phyloP scores from a whole-genome alignment of 2,329 filamentous ascomycete genomes.

The Exophiala bonariae region DNA sequence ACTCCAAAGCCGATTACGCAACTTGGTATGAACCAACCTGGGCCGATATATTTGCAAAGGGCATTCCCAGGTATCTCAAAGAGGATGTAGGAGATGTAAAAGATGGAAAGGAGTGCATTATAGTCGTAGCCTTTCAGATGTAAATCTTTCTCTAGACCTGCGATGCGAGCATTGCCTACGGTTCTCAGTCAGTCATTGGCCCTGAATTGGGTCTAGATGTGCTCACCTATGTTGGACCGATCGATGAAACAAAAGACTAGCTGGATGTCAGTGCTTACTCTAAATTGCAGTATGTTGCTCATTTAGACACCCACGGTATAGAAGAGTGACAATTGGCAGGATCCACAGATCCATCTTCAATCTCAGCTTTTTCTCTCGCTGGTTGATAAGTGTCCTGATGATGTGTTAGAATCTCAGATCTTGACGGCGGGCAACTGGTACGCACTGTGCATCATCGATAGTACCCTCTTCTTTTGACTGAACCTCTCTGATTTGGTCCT shows the following conservation, averaged over 20 bases:
- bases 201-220: not conserved
- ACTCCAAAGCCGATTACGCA: constrained; percentile 64
- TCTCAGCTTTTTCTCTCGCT: constrained; percentile 54
- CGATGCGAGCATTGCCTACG: constrained; percentile 66
- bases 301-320: constrained; percentile 48
- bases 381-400: too few species aligned
- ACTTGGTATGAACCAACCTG: constrained; percentile 68
- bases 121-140: constrained; percentile 64
- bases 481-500: too few species aligned
- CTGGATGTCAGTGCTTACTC: too few species aligned
- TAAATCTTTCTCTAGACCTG: constrained; percentile 65
- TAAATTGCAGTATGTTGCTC: too few species aligned
- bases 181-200: constrained; percentile 50
- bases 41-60: constrained; percentile 70
- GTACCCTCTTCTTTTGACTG: too few species aligned
- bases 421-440: too few species aligned
- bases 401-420: too few species aligned
- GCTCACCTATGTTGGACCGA: constrained; percentile 66
- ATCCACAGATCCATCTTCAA: constrained; percentile 66
- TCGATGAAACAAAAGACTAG: constrained; percentile 69
- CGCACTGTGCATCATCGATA: too few species aligned
- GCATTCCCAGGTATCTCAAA: constrained; percentile 71
- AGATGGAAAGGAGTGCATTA: constrained; percentile 66
- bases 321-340: constrained; percentile 63
- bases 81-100: constrained; percentile 72